Base-by-base conservation (phyloP, 1,284 basidiomycete species). In the Salmacisia buchloeana region DNA sequence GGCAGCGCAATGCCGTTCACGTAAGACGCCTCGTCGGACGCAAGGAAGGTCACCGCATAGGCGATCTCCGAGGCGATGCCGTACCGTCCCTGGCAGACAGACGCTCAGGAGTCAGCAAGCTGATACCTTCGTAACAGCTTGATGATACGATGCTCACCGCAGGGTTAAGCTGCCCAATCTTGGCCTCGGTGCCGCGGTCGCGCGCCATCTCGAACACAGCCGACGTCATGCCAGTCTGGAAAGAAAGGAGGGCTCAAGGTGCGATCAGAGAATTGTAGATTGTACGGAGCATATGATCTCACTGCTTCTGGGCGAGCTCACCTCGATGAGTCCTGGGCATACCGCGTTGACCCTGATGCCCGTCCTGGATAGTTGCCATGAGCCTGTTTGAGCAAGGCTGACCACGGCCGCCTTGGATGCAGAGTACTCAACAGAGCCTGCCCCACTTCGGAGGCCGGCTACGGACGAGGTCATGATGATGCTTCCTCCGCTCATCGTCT, bases 391-490 rank as follows among this genome's bases (percentile, higher is more conserved):
- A 3, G 91, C 92, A 65, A 96, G 86, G 49, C 87, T 91, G 79
- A 92, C 91, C 15, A 78, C 76, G 1, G 76, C 76, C 1, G 77
- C 76, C 60, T 79, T 79, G 38, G 59, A 63, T 9, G 77, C 77
- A 60, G 74, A 76, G 91, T 92, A 96, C 68, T 94, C 90, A 57
- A 90, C 80, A 0, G 90, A 83, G 2, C 93, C 93, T 4, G 89
- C 92, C 23, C 92, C 92, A 29, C 89, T 88, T 49, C 89, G 85
- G 34, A 94, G 77, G 18, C 93, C 93, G 33, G 93, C 92, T 64
- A 91, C 91, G 88, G 92, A 94, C 3, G 93, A 91, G 10, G 93
- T 96, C 77, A 96, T 80, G 68, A 96, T 88, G 71, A 97, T 91
- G 71, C 89, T 91, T 12, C 92, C 93, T 9, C 88, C 84, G 31